phyloP scores from a whole-genome alignment of 805 yeast genomes.

The Hanseniaspora osmophila region DNA sequence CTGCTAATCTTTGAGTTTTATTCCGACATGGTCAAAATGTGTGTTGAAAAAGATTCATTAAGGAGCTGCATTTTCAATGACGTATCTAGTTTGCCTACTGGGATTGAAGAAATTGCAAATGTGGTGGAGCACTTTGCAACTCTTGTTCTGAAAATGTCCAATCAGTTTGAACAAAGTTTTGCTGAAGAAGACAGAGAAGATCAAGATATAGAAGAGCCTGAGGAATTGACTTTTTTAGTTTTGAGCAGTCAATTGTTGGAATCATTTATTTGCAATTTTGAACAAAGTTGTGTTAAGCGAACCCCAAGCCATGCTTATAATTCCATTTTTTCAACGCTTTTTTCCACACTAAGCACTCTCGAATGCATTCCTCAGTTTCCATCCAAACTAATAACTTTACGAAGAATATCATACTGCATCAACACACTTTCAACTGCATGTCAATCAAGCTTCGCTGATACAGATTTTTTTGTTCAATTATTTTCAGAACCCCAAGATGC shows the following conservation, averaged over 20 bases:
- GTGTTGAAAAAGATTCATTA: neutral
- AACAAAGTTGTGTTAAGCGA: neutral
- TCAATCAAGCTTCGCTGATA: too few relatives aligned
- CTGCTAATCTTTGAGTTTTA: neutral
- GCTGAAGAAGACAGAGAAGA: conserved; percentile 13
- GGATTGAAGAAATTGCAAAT: neutral
- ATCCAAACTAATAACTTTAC: conserved; percentile 18
- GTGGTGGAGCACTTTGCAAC: neutral
- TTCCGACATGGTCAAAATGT: neutral
- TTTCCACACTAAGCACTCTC: too few relatives aligned
- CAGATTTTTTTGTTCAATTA: neutral
- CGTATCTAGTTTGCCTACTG: neutral
- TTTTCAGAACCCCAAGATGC: neutral
- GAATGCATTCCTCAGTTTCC: conserved; percentile 1
- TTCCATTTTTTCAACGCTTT: too few relatives aligned
- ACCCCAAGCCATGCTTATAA: too few relatives aligned
- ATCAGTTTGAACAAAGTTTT: conserved; percentile 1
- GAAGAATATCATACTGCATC: conserved; percentile 11
- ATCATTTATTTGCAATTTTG: neutral
- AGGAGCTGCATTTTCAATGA: neutral
- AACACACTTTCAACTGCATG: neutral
- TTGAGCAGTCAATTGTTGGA: conserved; percentile 11
- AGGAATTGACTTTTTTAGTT: conserved; percentile 6
- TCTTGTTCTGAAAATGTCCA: neutral
- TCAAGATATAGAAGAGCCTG: conserved; percentile 13